Evolutionary conservation across 345 rosid species (phyloP), one percentile per base, ranked within the genome.

Genomic region (Euphorbia peplus): DNA sequence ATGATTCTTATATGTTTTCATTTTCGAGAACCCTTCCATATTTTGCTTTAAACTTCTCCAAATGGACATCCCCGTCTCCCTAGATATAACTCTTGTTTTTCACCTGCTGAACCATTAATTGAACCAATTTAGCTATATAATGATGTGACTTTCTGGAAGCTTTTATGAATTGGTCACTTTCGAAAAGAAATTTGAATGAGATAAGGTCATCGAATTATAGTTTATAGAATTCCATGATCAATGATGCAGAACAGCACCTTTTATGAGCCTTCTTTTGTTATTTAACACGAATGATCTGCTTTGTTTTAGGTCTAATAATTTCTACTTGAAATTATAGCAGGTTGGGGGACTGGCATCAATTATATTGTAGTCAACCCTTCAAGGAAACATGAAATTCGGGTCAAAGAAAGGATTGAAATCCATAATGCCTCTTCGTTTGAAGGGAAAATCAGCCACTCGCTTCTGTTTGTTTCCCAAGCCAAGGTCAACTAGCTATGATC

Each of bases 321-420:
- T 32, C 26, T 32, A 21, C 44, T 55, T 73, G 51, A 29, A n/a
- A 64, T n/a, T 42, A 50, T 53, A 41, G 30, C 83, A 88, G 95
- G 80, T 71, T 66, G 76, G 79, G 54, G 76, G 73, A 69, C 35
- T 70, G 60, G 71, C 79, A 37, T 73, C 82, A 63, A 66, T 59
- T 22, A 71, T 74, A 18, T 71, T 70, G 54, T 60, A 56, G 60
- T 54, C 25, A 66, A 65, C 18, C 55, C 44, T 26, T n/a, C 56
- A 24, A 81, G 82, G 64, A 84, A 74, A 66, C 64, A 71, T 65
- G 47, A 70, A 52, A 26, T 24, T 68, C 22, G 51, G 65, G 24
- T 55, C 76, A 57, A 76, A 63, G 80, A 76, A 63, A 67, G 73
- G 62, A 57, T 76, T 75, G 76, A 76, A 68, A 63, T 56, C 80